phyloP scores from a whole-genome alignment of 2,329 filamentous ascomycete species.

The Onygena corvina region DNA sequence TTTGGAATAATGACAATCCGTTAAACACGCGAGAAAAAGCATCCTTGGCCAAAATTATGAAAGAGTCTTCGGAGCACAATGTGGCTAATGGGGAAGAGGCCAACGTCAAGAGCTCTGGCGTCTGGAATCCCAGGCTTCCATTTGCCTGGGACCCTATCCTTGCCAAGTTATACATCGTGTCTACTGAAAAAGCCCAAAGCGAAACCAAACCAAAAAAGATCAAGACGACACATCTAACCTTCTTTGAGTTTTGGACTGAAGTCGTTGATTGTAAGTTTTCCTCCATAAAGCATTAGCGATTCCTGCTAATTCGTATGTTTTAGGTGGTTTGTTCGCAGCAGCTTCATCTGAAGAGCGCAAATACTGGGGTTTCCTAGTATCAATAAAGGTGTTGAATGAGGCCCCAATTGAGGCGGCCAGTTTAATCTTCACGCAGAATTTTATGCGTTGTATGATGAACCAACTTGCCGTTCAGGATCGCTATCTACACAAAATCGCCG shows the following conservation, averaged over 20 bases:
- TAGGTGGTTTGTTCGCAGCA: slow-evolving; percentile 72
- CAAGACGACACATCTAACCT: slow-evolving; percentile 36
- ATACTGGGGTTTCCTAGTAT: slow-evolving; percentile 79
- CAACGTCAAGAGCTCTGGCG: slow-evolving; percentile 43
- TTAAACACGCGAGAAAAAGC: slow-evolving; percentile 56
- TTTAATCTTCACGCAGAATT: slow-evolving; percentile 66
- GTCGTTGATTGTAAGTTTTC: slow-evolving; percentile 66
- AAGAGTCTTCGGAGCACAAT: slow-evolving; percentile 43
- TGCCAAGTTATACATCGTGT: slow-evolving; percentile 26
- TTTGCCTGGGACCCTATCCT: slow-evolving; percentile 81
- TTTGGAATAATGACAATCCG: slow-evolving; percentile 65
- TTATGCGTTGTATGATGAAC: slow-evolving; percentile 71
- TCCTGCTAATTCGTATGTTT: slow-evolving; percentile 21
- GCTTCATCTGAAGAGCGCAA: slow-evolving; percentile 78
- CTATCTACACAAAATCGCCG: slow-evolving; percentile 66
- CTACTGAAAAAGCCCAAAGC: slow-evolving; percentile 20
- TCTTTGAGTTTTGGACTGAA: slow-evolving; percentile 72
- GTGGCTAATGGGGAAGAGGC: slow-evolving; percentile 22
- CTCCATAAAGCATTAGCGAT: background rate
- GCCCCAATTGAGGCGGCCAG: slow-evolving; percentile 40
- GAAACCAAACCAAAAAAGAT: slow-evolving; percentile 22
- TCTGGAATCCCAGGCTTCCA: slow-evolving; percentile 67
- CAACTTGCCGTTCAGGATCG: slow-evolving; percentile 66
- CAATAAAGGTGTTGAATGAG: slow-evolving; percentile 58
- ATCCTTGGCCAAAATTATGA: slow-evolving; percentile 63